Conservation (phyloP, 2,329 filamentous ascomycete genomes). For the Trichoderma brevicompactum region DNA sequence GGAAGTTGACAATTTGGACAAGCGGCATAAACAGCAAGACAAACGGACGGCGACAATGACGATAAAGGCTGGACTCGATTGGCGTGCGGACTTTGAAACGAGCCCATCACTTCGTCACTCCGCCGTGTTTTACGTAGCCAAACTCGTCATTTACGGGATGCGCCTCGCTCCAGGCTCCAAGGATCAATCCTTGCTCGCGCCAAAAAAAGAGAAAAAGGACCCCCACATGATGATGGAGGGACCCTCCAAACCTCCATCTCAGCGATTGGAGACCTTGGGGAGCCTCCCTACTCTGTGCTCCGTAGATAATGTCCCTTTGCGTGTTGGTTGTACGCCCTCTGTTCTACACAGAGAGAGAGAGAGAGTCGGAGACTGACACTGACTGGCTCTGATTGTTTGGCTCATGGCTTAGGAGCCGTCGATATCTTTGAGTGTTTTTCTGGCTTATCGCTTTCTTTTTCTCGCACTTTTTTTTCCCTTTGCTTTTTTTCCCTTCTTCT, state of each 20-base stretch:
- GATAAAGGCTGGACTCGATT: background rate
- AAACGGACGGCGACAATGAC: background rate
- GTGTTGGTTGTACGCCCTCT: background rate
- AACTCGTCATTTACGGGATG: constrained; percentile 28
- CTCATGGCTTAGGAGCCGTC: background rate
- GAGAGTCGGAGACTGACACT: background rate
- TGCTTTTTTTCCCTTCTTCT: background rate
- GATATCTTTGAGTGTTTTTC: background rate
- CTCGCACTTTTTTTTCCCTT: background rate
- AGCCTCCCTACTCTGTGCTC: constrained; percentile 1
- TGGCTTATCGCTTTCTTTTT: background rate
- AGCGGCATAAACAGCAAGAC: background rate
- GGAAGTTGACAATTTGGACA: background rate
- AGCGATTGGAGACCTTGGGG: constrained; percentile 16
- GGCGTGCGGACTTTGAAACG: constrained; percentile 28
- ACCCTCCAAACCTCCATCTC: constrained; percentile 28
- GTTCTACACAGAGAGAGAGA: background rate
- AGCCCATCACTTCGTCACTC: constrained; percentile 26
- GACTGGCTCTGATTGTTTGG: too few species aligned
- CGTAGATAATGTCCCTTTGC: background rate
- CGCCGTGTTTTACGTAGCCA: constrained; percentile 28
- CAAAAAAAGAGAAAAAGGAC: constrained; percentile 9
- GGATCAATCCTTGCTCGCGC: constrained; percentile 19
- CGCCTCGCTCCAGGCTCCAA: constrained; percentile 25
- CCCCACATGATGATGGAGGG: constrained; percentile 30